These are phyloP conservation scores for Nissolia schottii DNA, from an alignment of 306 rosid species.

Conservation along the genomic window DNA sequence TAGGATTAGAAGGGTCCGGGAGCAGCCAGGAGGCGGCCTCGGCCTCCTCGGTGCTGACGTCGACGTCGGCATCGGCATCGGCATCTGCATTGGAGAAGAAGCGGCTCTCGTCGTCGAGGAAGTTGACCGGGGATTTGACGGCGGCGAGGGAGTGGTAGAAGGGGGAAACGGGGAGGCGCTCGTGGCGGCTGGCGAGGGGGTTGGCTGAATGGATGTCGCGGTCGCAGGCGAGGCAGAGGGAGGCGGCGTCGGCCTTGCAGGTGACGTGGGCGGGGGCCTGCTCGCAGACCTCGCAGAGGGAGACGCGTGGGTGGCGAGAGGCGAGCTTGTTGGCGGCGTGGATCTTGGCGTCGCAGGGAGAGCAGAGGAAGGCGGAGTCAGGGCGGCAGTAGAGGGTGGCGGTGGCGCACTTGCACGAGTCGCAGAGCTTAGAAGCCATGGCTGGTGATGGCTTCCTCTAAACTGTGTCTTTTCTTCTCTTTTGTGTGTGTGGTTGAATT, in stretches of 20 bases:
- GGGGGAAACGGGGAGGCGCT: slow-evolving; percentile 61
- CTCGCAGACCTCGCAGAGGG: slow-evolving; percentile 86
- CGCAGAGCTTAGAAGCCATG: slow-evolving; percentile 97
- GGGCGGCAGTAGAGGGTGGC: slow-evolving; percentile 87
- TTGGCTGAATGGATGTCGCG: slow-evolving; percentile 92
- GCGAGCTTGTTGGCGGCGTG: slow-evolving; percentile 96
- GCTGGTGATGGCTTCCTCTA: not conserved
- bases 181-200: slow-evolving; percentile 91
- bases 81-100: slow-evolving; percentile 52
- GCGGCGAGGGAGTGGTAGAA: slow-evolving; percentile 39
- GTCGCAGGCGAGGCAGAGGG: slow-evolving; percentile 84
- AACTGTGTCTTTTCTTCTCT: not conserved
- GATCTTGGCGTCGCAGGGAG: slow-evolving; percentile 58
- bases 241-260: slow-evolving; percentile 95
- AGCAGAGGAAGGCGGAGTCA: slow-evolving; percentile 86
- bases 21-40: slow-evolving; percentile 97
- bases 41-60: slow-evolving; percentile 76
- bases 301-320: slow-evolving; percentile 87
- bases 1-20: slow-evolving; percentile 26
- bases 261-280: slow-evolving; percentile 90
- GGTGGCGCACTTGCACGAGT: slow-evolving; percentile 78
- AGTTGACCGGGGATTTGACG: slow-evolving; percentile 30
- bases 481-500: not conserved
- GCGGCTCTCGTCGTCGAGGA: slow-evolving; percentile 44
- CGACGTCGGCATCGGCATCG: slow-evolving; percentile 50